phyloP scores from a whole-genome alignment of 2,329 filamentous ascomycete species.

The Cordyceps cateniannulata region DNA sequence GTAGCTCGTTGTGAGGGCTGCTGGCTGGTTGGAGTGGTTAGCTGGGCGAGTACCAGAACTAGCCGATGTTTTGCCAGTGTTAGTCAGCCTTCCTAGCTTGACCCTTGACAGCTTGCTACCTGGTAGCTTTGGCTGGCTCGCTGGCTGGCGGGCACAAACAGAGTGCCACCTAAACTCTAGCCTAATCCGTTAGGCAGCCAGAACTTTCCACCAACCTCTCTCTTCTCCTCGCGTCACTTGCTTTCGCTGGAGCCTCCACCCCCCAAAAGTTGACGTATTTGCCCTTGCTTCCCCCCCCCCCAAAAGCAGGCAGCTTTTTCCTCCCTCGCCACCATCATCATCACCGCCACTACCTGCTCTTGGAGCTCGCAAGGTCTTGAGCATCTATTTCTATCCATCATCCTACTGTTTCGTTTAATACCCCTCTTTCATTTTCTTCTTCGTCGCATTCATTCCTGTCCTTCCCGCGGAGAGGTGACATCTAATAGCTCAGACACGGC shows the following conservation, averaged over 20 bases:
- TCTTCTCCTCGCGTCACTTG: conserved; percentile 4
- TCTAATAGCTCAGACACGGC: conserved; percentile 3
- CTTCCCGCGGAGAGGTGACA: neutral
- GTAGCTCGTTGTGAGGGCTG: conserved; percentile 23
- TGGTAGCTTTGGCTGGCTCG: no score
- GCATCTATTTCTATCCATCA: neutral
- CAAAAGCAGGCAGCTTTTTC: neutral
- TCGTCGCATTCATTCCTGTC: neutral
- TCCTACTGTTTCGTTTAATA: neutral
- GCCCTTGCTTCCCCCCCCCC: neutral
- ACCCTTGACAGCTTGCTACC: no score
- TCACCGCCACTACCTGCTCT: neutral
- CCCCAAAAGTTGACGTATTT: neutral
- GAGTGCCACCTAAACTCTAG: neutral
- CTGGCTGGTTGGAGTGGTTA: conserved; percentile 7
- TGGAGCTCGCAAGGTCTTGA: neutral
- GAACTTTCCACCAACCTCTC: neutral
- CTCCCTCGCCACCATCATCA: conserved; percentile 10
- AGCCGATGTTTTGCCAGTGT: conserved; percentile 12
- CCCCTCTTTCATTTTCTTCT: neutral
- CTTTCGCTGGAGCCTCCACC: conserved; percentile 8
- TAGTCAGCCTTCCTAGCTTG: conserved; percentile 8
- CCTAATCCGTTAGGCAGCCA: conserved; percentile 6
- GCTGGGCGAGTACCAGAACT: conserved; percentile 7
- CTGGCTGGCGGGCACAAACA: neutral